A percentile compares a stretch with the other conserved stretches of the same genome.
Conservation (phyloP, 495 filamentous ascomycete genomes). For the Lindgomyces ingoldianus region DNA sequence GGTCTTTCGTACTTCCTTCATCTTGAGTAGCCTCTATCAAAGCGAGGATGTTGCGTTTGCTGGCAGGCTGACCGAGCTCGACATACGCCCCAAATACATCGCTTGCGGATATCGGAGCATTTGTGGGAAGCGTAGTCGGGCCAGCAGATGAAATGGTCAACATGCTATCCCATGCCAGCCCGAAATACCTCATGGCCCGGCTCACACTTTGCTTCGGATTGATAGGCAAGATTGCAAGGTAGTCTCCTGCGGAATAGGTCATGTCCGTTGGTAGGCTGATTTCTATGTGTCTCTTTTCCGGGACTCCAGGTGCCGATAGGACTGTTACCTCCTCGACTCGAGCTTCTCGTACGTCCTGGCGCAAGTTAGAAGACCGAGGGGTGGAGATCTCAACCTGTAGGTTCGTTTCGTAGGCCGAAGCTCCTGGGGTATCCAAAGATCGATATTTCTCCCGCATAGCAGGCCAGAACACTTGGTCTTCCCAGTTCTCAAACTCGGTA, state of each 20-base stretch:
- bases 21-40: constrained; percentile 49
- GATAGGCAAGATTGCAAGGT: constrained; percentile 70
- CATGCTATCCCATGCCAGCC: constrained; percentile 63
- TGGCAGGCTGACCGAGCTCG: constrained; percentile 70
- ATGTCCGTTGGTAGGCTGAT: constrained; percentile 66
- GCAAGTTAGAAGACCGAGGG: constrained; percentile 59
- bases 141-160: constrained; percentile 19
- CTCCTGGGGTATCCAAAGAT: constrained; percentile 33
- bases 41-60: constrained; percentile 54
- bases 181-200: constrained; percentile 55
- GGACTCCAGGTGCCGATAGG: constrained; percentile 57
- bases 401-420: constrained; percentile 42
- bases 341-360: constrained; percentile 66
- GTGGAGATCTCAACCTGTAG: constrained; percentile 59
- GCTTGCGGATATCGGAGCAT: constrained; percentile 58
- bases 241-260: constrained; percentile 71
- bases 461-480: constrained; percentile 57
- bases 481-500: constrained; percentile 69
- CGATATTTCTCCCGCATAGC: constrained; percentile 55
- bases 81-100: constrained; percentile 70
- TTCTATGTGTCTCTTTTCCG: constrained; percentile 65
- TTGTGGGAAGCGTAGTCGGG: constrained; percentile 33
- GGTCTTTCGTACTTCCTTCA: constrained; percentile 42
- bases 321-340: constrained; percentile 41
- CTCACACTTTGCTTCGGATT: constrained; percentile 62